phyloP scores from a whole-genome alignment of 208 protist species.

The Wallacemonas sp. region DNA sequence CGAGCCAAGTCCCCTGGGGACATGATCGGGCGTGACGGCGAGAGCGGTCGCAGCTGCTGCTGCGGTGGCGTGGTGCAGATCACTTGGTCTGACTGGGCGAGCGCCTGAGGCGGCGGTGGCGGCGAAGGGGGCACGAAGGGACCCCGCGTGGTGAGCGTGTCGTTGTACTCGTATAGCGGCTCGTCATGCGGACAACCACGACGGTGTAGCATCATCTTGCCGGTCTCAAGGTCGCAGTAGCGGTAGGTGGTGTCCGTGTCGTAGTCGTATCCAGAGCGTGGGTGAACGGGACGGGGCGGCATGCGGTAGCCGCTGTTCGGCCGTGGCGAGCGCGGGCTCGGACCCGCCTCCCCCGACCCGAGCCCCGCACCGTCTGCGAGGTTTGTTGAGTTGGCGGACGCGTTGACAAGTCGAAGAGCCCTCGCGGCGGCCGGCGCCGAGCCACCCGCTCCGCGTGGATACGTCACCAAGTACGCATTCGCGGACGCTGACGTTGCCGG shows the following conservation, averaged over 20 bases:
- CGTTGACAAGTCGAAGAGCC: constrained; percentile 2
- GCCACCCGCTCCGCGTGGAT: background rate
- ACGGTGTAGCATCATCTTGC: constrained; percentile 18
- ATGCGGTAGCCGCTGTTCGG: constrained; percentile 5
- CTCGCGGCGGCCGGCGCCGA: background rate
- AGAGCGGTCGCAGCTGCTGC: background rate
- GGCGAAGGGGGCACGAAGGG: too few species aligned
- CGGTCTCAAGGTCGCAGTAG: constrained; percentile 20
- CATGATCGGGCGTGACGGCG: background rate
- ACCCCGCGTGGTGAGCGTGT: too few species aligned
- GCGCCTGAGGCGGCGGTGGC: constrained; percentile 6
- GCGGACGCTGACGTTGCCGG: background rate
- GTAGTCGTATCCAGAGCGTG: background rate
- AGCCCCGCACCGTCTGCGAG: background rate
- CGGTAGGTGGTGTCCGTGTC: constrained; percentile 15
- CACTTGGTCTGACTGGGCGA: background rate
- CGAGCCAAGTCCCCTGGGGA: background rate
- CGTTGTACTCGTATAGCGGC: constrained; percentile 38
- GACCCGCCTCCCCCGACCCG: too few species aligned
- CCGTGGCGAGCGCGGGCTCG: too few species aligned
- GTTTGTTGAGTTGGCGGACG: background rate
- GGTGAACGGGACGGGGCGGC: background rate
- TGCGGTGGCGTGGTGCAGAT: background rate
- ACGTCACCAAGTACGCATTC: background rate
- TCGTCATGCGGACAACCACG: constrained; percentile 14